These are phyloP conservation scores for Hypomontagnella submonticulosa DNA, from an alignment of 495 filamentous ascomycete genomes.

Conservation along the genomic window DNA sequence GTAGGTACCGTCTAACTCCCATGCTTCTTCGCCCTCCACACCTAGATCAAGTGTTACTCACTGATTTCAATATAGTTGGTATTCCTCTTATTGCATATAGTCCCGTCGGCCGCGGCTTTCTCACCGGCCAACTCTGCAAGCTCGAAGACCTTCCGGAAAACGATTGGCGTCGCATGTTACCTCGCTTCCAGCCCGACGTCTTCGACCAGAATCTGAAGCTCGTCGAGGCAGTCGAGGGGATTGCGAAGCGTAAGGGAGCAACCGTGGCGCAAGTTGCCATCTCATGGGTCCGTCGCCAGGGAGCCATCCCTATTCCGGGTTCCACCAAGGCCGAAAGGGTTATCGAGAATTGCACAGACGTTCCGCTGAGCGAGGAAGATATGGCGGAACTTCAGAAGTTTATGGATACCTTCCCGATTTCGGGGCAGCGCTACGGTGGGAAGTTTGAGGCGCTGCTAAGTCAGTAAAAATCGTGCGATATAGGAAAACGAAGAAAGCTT, in stretches of 20 bases:
- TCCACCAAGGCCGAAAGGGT: constrained; percentile 64
- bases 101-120: constrained; percentile 58
- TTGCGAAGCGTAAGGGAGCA: constrained; percentile 59
- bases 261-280: constrained; percentile 62
- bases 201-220: constrained; percentile 64
- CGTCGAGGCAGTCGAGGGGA: constrained; percentile 55
- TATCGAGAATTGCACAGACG: constrained; percentile 64
- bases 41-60: too few relatives aligned
- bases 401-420: constrained; percentile 21
- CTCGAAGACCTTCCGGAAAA: constrained; percentile 51
- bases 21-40: too few relatives aligned
- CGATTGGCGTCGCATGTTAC: constrained; percentile 54
- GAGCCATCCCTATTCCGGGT: constrained; percentile 65
- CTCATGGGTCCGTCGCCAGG: constrained; percentile 66
- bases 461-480: too few relatives aligned
- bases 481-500: too few relatives aligned
- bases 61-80: constrained; percentile 46
- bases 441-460: too few relatives aligned
- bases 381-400: constrained; percentile 55
- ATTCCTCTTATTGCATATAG: constrained; percentile 57
- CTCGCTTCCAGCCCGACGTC: constrained; percentile 62
- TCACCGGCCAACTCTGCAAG: constrained; percentile 51
- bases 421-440: constrained; percentile 27
- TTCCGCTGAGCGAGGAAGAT: constrained; percentile 62
- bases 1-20: constrained; percentile 4